These are phyloP conservation scores for Isoetes engelmannii DNA, from an alignment of 83 land plant species.

Conservation along the genomic window DNA sequence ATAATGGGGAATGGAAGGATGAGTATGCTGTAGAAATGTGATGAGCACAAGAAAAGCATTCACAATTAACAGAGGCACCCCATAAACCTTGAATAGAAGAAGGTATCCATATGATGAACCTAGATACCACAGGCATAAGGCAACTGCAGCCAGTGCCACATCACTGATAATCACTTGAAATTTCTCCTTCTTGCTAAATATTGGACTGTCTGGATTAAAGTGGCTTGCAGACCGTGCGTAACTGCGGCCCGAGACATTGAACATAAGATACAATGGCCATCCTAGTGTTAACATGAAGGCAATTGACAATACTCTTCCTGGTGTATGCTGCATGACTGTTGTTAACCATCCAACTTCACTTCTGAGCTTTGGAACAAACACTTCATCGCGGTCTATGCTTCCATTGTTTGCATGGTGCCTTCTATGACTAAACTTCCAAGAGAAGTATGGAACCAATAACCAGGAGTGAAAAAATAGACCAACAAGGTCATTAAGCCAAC, in stretches of 20 bases:
- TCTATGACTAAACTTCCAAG: conserved; percentile 57
- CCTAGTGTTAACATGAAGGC: conserved; percentile 36
- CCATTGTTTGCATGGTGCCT: conserved; percentile 56
- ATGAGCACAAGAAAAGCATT: conserved; percentile 52
- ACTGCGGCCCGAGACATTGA: conserved; percentile 44
- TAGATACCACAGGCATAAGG: conserved; percentile 29
- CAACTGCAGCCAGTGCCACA: conserved; percentile 33
- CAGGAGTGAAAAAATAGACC: conserved; percentile 42
- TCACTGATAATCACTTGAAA: conserved; percentile 45
- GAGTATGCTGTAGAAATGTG: conserved; percentile 61
- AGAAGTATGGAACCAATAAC: conserved; percentile 49
- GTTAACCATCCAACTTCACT: conserved; percentile 19
- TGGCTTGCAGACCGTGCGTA: conserved; percentile 42
- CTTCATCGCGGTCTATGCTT: conserved; percentile 45
- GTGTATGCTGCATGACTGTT: conserved; percentile 38
- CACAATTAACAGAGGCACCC: conserved; percentile 49
- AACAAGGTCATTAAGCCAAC: conserved; percentile 42
- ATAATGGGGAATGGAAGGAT: conserved; percentile 55
- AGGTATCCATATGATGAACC: conserved; percentile 31
- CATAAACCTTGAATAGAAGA: conserved; percentile 41
- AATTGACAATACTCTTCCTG: conserved; percentile 33
- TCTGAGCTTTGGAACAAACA: conserved; percentile 46
- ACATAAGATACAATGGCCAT: conserved; percentile 47
- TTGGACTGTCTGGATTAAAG: conserved; percentile 45
- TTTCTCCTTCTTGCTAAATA: conserved; percentile 34